These are phyloP conservation scores for Metschnikowia anglica DNA, from an alignment of 805 yeast genomes.

Conservation along the genomic window DNA sequence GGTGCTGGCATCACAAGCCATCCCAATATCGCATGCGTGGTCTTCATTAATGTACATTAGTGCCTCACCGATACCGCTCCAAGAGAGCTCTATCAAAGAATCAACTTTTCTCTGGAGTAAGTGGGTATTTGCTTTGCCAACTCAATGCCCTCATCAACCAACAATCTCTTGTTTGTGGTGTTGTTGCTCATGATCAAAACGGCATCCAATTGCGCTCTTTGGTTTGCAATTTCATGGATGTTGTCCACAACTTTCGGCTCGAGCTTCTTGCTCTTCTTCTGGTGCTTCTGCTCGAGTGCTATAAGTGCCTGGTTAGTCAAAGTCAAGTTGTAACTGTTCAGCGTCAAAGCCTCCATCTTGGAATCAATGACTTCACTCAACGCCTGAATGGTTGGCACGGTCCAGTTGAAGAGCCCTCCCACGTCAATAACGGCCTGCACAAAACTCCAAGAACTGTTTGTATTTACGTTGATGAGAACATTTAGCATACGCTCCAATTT, in stretches of 20 bases:
- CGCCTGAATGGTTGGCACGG: conserved; percentile 46
- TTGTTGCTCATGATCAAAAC: conserved; percentile 33
- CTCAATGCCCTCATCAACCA: conserved; percentile 29
- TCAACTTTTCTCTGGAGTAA: conserved; percentile 53
- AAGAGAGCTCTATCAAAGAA: conserved; percentile 27
- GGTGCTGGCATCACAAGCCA: no score
- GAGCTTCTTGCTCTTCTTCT: conserved; percentile 25
- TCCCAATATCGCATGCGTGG: no score
- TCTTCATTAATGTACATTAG: neutral
- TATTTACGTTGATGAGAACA: conserved; percentile 33
- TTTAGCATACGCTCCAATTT: conserved; percentile 41
- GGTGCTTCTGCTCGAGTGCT: conserved; percentile 24
- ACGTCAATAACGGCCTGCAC: conserved; percentile 67
- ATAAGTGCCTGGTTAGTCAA: conserved; percentile 46
- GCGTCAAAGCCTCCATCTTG: conserved; percentile 46
- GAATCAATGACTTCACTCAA: conserved; percentile 45
- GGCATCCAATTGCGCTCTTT: conserved; percentile 33
- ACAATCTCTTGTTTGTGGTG: conserved; percentile 28
- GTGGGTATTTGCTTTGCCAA: conserved; percentile 48
- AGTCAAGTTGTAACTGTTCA: conserved; percentile 46
- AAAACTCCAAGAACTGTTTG: conserved; percentile 58
- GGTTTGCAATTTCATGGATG: conserved; percentile 29
- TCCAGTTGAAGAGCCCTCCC: conserved; percentile 69
- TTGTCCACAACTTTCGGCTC: conserved; percentile 22
- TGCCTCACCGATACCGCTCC: no score